Evolutionary conservation across 2,329 filamentous ascomycete species (phyloP), one percentile per base, ranked within the genome.

Genomic region (Chalara sp.): DNA sequence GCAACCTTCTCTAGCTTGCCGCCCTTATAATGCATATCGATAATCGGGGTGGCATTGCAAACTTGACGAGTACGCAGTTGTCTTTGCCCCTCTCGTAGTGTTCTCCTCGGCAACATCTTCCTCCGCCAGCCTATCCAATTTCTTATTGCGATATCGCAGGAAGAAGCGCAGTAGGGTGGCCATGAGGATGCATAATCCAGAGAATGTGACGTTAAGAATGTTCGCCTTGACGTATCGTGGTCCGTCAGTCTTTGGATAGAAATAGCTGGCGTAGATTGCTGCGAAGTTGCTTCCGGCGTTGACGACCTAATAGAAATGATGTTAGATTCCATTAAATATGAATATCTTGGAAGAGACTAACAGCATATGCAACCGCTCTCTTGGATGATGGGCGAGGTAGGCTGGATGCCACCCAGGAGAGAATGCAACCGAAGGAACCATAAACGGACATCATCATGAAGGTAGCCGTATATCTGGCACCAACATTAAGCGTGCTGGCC

Each of bases 201-300:
- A 58, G 46, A 55, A 57, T 32, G 5, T 31, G 13, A 44, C 10
- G 42, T 55, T 59, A 6, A 46, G 45, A 13, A 50, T 46, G 51
- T 55, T 56, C 6, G 52, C 55, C 4, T 31, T 41, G 8, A 57
- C 43, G 43, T 59, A 60, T 33, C 45, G 40, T 21, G 63, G 61
- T 2, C 56, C 47, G 7, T 56, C 53, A 0, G 46, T 45, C 6
- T 42, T 35, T 2, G 53, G 56, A 58, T 86, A 88, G 72, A 86
- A 76, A 60, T 85, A 86, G 44, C 72, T 76, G 0, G 80, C 79
- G 61, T 84, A 89, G 57, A 90, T 89, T 28, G 54, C 47, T 3
- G 56, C 56, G 10, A 57, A 50, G 13, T 60, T 58, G 1, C 54
- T 53, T 8, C 58, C 44, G 2, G 51, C 50, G 44, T 61, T 61